Conservation (phyloP, 2,329 filamentous ascomycete species). For the Elsinoe arachidis region DNA sequence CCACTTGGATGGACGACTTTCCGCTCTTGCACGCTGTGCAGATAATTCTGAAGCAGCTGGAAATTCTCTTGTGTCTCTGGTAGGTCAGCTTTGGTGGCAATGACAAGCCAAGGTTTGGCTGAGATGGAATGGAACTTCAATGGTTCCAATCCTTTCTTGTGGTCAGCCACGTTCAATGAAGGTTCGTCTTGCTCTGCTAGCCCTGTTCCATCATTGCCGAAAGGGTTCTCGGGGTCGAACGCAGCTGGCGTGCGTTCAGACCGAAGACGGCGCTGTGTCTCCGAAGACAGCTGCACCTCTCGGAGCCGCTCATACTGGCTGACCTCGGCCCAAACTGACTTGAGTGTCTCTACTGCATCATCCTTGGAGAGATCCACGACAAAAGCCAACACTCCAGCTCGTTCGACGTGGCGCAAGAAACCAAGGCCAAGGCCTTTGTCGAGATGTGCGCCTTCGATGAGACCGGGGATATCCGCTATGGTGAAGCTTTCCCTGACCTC, state of each 20-base stretch:
- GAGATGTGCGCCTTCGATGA: slow-evolving; percentile 86
- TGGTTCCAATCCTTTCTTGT: slow-evolving; percentile 33
- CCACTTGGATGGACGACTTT: slow-evolving; percentile 61
- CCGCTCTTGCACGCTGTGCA: slow-evolving; percentile 50
- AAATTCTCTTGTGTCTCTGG: slow-evolving; percentile 73
- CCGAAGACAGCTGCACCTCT: slow-evolving; percentile 59
- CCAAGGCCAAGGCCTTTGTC: slow-evolving; percentile 85
- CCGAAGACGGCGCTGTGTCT: slow-evolving; percentile 52
- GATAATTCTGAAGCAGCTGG: slow-evolving; percentile 56
- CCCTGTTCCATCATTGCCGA: background rate
- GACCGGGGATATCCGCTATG: slow-evolving; percentile 88
- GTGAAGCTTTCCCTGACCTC: slow-evolving; percentile 67
- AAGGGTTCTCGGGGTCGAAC: slow-evolving; percentile 18
- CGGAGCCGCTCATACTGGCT: slow-evolving; percentile 77
- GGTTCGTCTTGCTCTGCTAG: background rate
- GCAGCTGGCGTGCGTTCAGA: slow-evolving; percentile 33
- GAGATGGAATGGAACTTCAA: slow-evolving; percentile 62
- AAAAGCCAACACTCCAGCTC: slow-evolving; percentile 85
- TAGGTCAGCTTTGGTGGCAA: slow-evolving; percentile 87
- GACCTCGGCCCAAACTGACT: slow-evolving; percentile 83
- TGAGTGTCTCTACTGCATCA: slow-evolving; percentile 68
- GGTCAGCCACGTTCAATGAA: background rate
- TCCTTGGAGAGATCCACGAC: slow-evolving; percentile 77
- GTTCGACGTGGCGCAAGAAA: slow-evolving; percentile 89
- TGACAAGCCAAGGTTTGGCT: slow-evolving; percentile 93